Conservation (phyloP, 768 basidiomycete genomes). For the Suillus subalutaceus region DNA sequence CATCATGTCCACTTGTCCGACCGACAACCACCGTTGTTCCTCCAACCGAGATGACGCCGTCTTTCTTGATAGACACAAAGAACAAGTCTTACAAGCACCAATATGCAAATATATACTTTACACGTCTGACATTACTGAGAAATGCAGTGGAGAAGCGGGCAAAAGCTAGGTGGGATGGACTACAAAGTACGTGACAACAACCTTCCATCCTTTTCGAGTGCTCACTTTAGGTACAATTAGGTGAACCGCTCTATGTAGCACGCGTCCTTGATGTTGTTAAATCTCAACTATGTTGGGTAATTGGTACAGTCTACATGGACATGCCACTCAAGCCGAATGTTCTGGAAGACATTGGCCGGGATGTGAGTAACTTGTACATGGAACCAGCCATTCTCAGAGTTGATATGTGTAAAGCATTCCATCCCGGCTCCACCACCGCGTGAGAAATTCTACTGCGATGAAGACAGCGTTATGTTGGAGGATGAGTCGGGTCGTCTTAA, state of each 20-base stretch:
- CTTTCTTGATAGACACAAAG: slow-evolving; percentile 45
- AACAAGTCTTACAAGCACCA: slow-evolving; percentile 65
- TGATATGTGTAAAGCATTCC: slow-evolving; percentile 63
- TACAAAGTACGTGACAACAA: slow-evolving; percentile 38
- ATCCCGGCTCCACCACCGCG: slow-evolving; percentile 82
- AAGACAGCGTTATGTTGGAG: slow-evolving; percentile 88
- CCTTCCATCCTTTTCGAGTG: neutral
- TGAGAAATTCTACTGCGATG: slow-evolving; percentile 72
- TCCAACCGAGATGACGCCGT: slow-evolving; percentile 33
- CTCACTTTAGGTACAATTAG: slow-evolving; percentile 37
- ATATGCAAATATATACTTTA: slow-evolving; percentile 75
- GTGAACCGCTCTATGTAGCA: slow-evolving; percentile 68
- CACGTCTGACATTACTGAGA: slow-evolving; percentile 54
- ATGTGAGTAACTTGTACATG: slow-evolving; percentile 57
- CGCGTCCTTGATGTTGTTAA: slow-evolving; percentile 88
- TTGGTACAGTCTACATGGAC: slow-evolving; percentile 97
- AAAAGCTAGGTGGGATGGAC: slow-evolving; percentile 48
- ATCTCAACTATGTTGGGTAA: slow-evolving; percentile 83
- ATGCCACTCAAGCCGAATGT: slow-evolving; percentile 99
- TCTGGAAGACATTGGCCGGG: slow-evolving; percentile 91
- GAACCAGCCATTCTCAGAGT: slow-evolving; percentile 3
- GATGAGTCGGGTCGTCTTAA: slow-evolving; percentile 94
- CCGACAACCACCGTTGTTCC: slow-evolving; percentile 32
- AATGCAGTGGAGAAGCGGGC: slow-evolving; percentile 53
- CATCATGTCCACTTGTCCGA: slow-evolving; percentile 28